Evolutionary conservation across 2,329 filamentous ascomycete genomes (phyloP).

Genomic region (Harringtonia lauricola): DNA sequence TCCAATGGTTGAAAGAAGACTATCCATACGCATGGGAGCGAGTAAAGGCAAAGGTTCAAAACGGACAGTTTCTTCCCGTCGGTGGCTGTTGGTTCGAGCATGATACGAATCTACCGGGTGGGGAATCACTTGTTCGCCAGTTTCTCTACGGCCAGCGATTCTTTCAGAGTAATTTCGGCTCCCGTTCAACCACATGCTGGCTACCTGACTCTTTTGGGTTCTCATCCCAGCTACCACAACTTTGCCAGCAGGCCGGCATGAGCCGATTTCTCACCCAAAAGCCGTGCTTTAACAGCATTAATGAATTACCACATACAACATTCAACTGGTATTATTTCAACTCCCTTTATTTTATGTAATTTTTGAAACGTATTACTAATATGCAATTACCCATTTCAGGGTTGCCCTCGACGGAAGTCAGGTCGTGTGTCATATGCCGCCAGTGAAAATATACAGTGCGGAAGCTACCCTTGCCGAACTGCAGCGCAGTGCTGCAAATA

Average conservation of each 20-base stretch:
- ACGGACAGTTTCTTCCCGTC: conserved; percentile 86
- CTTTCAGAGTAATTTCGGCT: conserved; percentile 86
- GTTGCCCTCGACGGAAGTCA: conserved; percentile 90
- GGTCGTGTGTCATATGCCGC: conserved; percentile 95
- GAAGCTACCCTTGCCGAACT: conserved; percentile 92
- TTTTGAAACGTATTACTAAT: no score
- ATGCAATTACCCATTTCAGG: conserved; percentile 31
- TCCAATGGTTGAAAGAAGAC: conserved; percentile 86
- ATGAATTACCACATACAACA: conserved; percentile 95
- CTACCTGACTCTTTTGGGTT: conserved; percentile 97
- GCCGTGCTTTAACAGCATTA: conserved; percentile 99
- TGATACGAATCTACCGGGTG: conserved; percentile 93
- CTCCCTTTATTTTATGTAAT: no score
- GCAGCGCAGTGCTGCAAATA: conserved; percentile 75
- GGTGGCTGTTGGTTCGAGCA: conserved; percentile 98
- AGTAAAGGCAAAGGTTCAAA: conserved; percentile 81
- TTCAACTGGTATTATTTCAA: conserved; percentile 81
- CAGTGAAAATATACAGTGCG: conserved; percentile 88
- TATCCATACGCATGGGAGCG: conserved; percentile 85
- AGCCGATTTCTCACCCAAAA: conserved; percentile 95
- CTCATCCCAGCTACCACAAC: conserved; percentile 84
- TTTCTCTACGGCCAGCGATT: conserved; percentile 93
- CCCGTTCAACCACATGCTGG: conserved; percentile 88
- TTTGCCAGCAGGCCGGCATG: conserved; percentile 90
- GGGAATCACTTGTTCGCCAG: conserved; percentile 86